A percentile compares a stretch with the other conserved stretches of the same genome.
Conservation (phyloP, 208 protist species). For the Naegleria lovaniensis region DNA sequence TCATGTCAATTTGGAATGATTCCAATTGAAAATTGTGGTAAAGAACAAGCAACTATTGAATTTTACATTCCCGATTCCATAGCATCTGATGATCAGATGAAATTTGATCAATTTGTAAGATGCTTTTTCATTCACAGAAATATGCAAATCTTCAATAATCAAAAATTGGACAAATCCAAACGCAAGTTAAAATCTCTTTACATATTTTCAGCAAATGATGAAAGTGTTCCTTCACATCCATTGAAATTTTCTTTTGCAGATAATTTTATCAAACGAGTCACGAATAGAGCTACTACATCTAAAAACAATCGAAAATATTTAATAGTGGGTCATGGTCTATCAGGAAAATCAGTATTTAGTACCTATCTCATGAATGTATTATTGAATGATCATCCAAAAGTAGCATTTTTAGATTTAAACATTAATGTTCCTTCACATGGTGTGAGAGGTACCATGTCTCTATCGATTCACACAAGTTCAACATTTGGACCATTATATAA, state of each 20-base stretch:
- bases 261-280: not conserved
- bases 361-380: not conserved
- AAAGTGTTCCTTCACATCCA: not conserved
- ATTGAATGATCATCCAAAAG: not conserved
- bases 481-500: not conserved
- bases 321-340: not conserved
- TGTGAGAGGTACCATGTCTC: not conserved
- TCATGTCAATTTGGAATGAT: not conserved
- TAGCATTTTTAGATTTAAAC: conserved; percentile 8
- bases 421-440: not conserved
- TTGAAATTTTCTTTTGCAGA: not conserved
- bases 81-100: not conserved
- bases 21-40: not conserved
- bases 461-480: not conserved
- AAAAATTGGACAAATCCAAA: not conserved
- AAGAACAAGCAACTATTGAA: not conserved
- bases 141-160: not conserved
- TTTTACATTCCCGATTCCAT: not conserved
- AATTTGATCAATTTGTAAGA: not conserved
- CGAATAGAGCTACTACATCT: not conserved
- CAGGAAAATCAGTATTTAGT: not conserved
- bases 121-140: not conserved
- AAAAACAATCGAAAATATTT: not conserved
- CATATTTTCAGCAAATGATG: not conserved
- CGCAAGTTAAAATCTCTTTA: not conserved